These are phyloP conservation scores for Pseudoturritis turrita DNA, from an alignment of 345 rosid genomes.

Conservation along the genomic window DNA sequence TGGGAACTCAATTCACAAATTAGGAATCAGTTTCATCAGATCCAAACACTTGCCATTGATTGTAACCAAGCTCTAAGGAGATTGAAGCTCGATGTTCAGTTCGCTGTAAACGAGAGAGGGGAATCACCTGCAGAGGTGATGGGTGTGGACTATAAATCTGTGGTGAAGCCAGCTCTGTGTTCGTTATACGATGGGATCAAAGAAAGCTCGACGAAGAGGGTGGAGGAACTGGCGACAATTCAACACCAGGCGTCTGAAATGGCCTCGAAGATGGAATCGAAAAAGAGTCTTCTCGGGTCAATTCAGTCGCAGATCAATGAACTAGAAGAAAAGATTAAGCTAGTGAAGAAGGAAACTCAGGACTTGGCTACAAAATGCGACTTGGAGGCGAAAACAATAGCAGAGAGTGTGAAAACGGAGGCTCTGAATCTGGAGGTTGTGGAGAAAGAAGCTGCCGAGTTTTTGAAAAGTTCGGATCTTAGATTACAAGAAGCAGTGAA, in stretches of 20 bases:
- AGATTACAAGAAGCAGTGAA: conserved; percentile 56
- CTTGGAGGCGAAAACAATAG: conserved; percentile 54
- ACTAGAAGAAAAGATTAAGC: conserved; percentile 53
- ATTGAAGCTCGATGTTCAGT: conserved; percentile 64
- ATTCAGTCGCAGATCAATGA: conserved; percentile 54
- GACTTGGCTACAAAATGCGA: conserved; percentile 43
- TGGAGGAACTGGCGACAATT: conserved; percentile 49
- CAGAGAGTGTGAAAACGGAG: conserved; percentile 51
- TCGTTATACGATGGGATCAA: conserved; percentile 46
- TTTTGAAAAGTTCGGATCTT: conserved; percentile 41
- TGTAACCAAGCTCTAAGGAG: conserved; percentile 78
- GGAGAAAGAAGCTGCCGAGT: conserved; percentile 75
- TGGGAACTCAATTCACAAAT: conserved; percentile 63
- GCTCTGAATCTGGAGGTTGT: conserved; percentile 42
- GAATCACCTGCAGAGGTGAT: conserved; percentile 58
- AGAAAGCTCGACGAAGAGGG: conserved; percentile 45
- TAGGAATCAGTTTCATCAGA: conserved; percentile 57
- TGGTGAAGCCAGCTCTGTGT: conserved; percentile 57
- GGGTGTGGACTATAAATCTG: conserved; percentile 73
- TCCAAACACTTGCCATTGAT: conserved; percentile 57
- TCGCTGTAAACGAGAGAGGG: conserved; percentile 50
- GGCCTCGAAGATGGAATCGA: conserved; percentile 46
- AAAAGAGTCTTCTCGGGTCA: conserved; percentile 30
- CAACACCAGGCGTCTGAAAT: conserved; percentile 57
- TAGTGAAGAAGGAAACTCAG: conserved; percentile 52